Evolutionary conservation across 2,329 filamentous ascomycete species (phyloP).

Genomic region (Diplodia intermedia): DNA sequence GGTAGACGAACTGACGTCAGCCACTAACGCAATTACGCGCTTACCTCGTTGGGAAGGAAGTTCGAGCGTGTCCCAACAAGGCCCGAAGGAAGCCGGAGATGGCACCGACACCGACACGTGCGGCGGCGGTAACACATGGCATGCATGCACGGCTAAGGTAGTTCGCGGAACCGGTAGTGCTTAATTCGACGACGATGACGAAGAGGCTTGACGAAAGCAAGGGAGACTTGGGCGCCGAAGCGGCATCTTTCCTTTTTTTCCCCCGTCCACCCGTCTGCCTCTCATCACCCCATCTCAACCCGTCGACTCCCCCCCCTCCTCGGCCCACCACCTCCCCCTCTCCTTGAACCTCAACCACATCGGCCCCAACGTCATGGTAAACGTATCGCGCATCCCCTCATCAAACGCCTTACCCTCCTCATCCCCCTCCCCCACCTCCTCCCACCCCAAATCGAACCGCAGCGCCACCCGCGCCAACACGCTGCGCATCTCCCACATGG

Average conservation of each 20-base stretch:
- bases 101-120: background rate
- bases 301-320: background rate
- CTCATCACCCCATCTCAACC: no score
- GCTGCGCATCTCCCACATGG: constrained; percentile 71
- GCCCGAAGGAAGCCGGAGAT: background rate
- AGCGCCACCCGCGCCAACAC: constrained; percentile 68
- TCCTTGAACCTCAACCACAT: constrained; percentile 22
- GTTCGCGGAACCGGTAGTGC: background rate
- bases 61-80: background rate
- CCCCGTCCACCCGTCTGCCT: no score
- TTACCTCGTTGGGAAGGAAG: background rate
- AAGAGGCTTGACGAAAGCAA: background rate
- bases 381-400: constrained; percentile 47
- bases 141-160: background rate
- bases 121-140: background rate
- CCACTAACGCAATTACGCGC: background rate
- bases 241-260: background rate
- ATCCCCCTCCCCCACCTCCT: constrained; percentile 46
- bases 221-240: no score
- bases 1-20: no score
- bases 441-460: constrained; percentile 63
- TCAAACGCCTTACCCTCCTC: constrained; percentile 41
- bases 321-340: constrained; percentile 1
- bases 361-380: constrained; percentile 25
- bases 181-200: constrained; percentile 1